Evolutionary conservation across 1,284 basidiomycete genomes (phyloP).

Genomic region (Apiotrichum laibachii): DNA sequence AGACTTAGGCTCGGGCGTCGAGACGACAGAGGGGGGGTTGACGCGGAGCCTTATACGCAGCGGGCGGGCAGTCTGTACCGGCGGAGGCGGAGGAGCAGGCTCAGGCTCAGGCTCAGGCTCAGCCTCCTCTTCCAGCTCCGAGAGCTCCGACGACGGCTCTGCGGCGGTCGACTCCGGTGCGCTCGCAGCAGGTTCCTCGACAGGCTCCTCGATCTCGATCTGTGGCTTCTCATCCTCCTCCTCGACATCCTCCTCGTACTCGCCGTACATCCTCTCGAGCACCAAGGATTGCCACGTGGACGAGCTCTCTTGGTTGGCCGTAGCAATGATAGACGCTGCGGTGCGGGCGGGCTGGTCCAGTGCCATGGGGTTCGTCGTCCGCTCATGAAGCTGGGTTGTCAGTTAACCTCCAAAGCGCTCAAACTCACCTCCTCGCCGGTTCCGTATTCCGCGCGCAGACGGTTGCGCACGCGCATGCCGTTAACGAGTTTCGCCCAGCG

Average conservation of each 20-base stretch:
- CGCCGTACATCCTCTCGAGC: slow-evolving; percentile 7
- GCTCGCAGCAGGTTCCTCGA: not conserved
- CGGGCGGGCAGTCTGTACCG: too few species aligned
- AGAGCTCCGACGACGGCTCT: not conserved
- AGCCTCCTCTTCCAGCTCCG: not conserved
- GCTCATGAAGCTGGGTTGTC: slow-evolving; percentile 29
- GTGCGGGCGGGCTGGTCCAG: slow-evolving; percentile 6
- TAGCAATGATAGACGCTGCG: slow-evolving; percentile 32
- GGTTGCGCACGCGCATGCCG: slow-evolving; percentile 77
- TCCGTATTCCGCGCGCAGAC: slow-evolving; percentile 78
- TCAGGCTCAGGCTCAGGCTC: too few species aligned
- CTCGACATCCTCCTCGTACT: slow-evolving; percentile 2
- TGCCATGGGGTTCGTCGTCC: slow-evolving; percentile 39
- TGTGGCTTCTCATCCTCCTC: not conserved
- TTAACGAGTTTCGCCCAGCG: slow-evolving; percentile 85
- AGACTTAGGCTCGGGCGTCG: not conserved
- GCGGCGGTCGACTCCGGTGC: not conserved
- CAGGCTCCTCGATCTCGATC: not conserved
- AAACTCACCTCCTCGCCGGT: slow-evolving; percentile 43
- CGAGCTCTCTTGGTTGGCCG: slow-evolving; percentile 25
- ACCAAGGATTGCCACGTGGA: slow-evolving; percentile 19
- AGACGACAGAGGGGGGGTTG: not conserved
- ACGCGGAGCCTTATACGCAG: too few species aligned
- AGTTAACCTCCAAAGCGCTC: not conserved
- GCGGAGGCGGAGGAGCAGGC: too few species aligned